Conservation (phyloP, 2,329 filamentous ascomycete genomes). For the Zymoseptoria pseudotritici region DNA sequence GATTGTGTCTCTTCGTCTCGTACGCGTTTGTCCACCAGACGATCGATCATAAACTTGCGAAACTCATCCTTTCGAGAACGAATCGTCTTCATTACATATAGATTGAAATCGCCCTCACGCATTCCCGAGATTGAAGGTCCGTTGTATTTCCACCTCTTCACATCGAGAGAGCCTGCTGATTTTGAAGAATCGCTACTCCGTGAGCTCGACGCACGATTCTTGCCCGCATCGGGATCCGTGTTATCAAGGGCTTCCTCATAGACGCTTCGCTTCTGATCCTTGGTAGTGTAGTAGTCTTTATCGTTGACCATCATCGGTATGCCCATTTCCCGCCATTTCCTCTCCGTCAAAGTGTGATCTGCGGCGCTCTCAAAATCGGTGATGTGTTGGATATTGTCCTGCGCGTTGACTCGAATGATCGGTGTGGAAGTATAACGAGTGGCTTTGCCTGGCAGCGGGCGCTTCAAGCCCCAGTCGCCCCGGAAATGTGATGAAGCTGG, state of each 20-base stretch:
- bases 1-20: constrained; percentile 13
- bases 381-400: constrained; percentile 80
- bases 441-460: constrained; percentile 68
- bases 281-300: constrained; percentile 14
- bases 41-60: constrained; percentile 21
- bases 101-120: constrained; percentile 48
- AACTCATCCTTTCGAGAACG: constrained; percentile 29
- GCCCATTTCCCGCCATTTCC: constrained; percentile 79
- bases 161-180: constrained; percentile 1
- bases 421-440: constrained; percentile 65
- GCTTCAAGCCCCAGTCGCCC: constrained; percentile 91
- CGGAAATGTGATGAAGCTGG: constrained; percentile 62
- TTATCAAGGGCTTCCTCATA: constrained; percentile 40
- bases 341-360: constrained; percentile 71
- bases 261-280: constrained; percentile 23
- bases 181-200: neutral
- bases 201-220: neutral
- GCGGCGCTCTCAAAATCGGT: constrained; percentile 81
- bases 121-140: constrained; percentile 54
- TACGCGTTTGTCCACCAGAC: constrained; percentile 17
- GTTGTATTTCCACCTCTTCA: constrained; percentile 49
- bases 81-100: constrained; percentile 39
- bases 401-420: constrained; percentile 64
- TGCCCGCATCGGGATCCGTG: constrained; percentile 26
- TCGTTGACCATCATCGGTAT: constrained; percentile 56